phyloP scores from a whole-genome alignment of 768 basidiomycete species.

The Cubamyces sp. region DNA sequence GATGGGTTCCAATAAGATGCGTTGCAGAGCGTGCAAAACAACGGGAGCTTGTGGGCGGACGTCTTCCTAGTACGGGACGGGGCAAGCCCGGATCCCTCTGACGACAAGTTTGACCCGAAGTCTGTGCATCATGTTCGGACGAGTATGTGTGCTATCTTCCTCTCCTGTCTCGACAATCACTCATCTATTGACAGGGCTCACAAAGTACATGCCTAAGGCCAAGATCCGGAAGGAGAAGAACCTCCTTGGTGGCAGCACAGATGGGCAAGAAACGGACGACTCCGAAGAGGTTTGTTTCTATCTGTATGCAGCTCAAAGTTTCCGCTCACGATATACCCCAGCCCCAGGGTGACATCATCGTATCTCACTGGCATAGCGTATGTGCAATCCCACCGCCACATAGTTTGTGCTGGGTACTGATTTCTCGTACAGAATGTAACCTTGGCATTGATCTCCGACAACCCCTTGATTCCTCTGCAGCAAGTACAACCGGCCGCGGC shows the following conservation, averaged over 20 bases:
- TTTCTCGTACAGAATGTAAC: conserved; percentile 73
- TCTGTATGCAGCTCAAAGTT: no score
- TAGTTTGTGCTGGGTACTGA: neutral
- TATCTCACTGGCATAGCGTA: conserved; percentile 85
- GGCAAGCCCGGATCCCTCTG: conserved; percentile 65
- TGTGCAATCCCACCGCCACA: neutral
- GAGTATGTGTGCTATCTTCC: conserved; percentile 48
- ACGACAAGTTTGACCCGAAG: conserved; percentile 52
- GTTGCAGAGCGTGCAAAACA: conserved; percentile 69
- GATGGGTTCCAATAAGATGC: neutral
- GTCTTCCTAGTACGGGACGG: conserved; percentile 73
- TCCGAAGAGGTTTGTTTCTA: conserved; percentile 51
- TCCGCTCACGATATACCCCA: conserved; percentile 1
- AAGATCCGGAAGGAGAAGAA: conserved; percentile 85
- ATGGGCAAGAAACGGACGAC: conserved; percentile 44
- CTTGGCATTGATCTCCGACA: conserved; percentile 80
- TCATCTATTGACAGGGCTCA: conserved; percentile 61
- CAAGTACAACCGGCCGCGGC: conserved; percentile 61
- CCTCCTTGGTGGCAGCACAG: conserved; percentile 51
- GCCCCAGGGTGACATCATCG: conserved; percentile 59
- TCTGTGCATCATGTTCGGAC: conserved; percentile 76
- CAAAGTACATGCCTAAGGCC: conserved; percentile 75
- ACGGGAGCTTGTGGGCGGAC: conserved; percentile 85
- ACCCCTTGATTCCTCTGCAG: conserved; percentile 52
- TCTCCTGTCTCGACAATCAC: neutral